These are phyloP conservation scores for Chlorella ohadii DNA, from an alignment of 139 green algal species.

Conservation along the genomic window DNA sequence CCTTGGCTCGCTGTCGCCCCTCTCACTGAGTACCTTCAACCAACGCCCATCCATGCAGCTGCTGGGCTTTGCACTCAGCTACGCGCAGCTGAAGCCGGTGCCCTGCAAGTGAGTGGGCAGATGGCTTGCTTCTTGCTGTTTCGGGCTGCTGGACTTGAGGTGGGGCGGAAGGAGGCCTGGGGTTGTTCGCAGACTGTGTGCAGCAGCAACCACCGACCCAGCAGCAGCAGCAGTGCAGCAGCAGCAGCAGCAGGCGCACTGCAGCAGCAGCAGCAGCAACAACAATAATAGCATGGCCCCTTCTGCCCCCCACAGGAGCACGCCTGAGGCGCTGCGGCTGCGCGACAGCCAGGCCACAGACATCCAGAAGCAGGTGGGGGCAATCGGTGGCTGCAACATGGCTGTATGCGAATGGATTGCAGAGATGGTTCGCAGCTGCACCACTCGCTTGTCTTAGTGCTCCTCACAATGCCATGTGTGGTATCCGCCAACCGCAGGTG, in stretches of 20 bases:
- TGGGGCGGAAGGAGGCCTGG: too few species aligned
- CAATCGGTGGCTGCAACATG: not conserved
- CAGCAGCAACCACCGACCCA: too few species aligned
- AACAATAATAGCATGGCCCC: too few species aligned
- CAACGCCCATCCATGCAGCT: not conserved
- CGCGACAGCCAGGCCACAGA: conserved; percentile 88
- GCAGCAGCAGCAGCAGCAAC: not conserved
- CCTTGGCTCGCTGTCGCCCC: too few species aligned
- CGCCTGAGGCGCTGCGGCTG: conserved; percentile 74
- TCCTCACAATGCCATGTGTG: too few species aligned
- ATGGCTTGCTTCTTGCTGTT: too few species aligned
- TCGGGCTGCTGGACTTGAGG: too few species aligned
- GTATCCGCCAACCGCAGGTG: conserved; percentile 60
- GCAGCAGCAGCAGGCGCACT: too few species aligned
- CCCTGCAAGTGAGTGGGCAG: conserved; percentile 55
- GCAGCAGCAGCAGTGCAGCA: not conserved
- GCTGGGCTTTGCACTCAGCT: conserved; percentile 30
- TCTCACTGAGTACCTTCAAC: not conserved
- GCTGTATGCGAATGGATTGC: too few species aligned
- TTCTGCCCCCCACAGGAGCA: conserved; percentile 83
- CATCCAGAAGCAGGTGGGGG: conserved; percentile 94
- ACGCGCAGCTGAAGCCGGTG: conserved; percentile 81
- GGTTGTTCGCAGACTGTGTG: too few species aligned
- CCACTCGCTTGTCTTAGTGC: too few species aligned
- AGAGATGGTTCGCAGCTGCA: too few species aligned